Percentiles rank a stretch among this genome's conserved stretches.
These are phyloP conservation scores for Rhododendron simsii DNA, from an alignment of 148 eudicot genomes.

Conservation along the genomic window DNA sequence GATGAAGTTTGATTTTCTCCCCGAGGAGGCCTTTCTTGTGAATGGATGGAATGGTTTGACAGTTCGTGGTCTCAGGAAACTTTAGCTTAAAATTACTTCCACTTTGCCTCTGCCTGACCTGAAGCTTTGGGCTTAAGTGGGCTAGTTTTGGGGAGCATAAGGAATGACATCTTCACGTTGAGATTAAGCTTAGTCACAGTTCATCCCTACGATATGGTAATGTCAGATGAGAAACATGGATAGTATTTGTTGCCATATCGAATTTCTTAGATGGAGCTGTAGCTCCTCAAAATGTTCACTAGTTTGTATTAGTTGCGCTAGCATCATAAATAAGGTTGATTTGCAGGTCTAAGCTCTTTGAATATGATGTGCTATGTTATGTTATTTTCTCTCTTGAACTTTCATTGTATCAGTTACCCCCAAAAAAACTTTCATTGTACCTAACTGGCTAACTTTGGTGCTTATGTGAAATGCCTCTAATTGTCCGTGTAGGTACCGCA, in stretches of 20 bases:
- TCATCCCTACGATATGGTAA: background rate
- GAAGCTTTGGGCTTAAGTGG: background rate
- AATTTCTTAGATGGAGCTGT: background rate
- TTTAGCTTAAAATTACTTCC: background rate
- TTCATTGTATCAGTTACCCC: background rate
- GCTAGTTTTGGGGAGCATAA: background rate
- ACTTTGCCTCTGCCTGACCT: background rate
- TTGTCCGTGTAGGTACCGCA: slow-evolving; percentile 35
- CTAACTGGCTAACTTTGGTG: background rate
- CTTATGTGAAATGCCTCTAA: slow-evolving; percentile 10
- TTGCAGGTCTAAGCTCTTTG: background rate
- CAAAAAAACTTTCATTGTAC: background rate
- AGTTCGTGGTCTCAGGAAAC: background rate
- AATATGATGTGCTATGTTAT: background rate
- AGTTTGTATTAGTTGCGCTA: background rate
- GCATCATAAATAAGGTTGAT: background rate
- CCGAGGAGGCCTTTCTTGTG: background rate
- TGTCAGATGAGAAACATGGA: background rate
- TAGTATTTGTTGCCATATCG: background rate
- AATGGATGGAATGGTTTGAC: background rate
- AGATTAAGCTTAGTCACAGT: background rate
- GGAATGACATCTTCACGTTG: background rate
- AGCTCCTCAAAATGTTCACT: background rate
- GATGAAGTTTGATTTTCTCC: background rate
- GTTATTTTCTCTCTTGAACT: background rate